These are phyloP conservation scores for Stephanodiscus minutulus DNA, from an alignment of 108 stramenopile genomes.

Conservation along the genomic window DNA sequence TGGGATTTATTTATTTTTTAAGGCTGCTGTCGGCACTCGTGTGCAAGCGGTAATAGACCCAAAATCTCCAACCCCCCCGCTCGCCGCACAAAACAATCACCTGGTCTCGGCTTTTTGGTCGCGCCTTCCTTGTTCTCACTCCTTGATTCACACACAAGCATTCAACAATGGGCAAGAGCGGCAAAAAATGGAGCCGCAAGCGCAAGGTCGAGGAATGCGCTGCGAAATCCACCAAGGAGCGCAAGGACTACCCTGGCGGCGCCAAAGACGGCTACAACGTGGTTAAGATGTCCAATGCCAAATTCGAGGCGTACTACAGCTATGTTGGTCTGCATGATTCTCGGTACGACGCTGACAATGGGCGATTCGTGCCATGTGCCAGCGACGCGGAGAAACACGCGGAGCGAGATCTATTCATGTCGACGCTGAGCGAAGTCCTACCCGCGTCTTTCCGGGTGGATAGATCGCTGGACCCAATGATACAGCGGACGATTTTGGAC, in stretches of 20 bases:
- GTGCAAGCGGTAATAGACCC: no score
- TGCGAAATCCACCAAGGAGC: constrained; percentile 37
- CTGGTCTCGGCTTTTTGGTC: no score
- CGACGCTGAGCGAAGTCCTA: constrained; percentile 53
- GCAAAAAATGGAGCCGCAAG: constrained; percentile 44
- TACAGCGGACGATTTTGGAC: constrained; percentile 54
- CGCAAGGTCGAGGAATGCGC: constrained; percentile 42
- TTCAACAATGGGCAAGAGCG: constrained; percentile 3
- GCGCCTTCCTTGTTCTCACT: no score
- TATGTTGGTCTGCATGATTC: constrained; percentile 65
- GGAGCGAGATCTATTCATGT: constrained; percentile 68
- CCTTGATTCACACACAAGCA: not conserved
- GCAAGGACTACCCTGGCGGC: constrained; percentile 14
- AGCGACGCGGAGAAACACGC: constrained; percentile 60
- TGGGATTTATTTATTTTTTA: no score
- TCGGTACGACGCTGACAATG: constrained; percentile 22
- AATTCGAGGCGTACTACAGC: constrained; percentile 85
- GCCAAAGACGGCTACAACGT: constrained; percentile 22
- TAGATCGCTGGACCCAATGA: constrained; percentile 58
- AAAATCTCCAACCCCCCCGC: no score
- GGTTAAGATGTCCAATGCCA: constrained; percentile 62
- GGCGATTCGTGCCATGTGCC: constrained; percentile 50
- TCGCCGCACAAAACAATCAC: no score
- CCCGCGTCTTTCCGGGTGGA: constrained; percentile 85
- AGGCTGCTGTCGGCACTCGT: no score